phyloP scores from a whole-genome alignment of 345 rosid genomes.

The Triadica sebifera region DNA sequence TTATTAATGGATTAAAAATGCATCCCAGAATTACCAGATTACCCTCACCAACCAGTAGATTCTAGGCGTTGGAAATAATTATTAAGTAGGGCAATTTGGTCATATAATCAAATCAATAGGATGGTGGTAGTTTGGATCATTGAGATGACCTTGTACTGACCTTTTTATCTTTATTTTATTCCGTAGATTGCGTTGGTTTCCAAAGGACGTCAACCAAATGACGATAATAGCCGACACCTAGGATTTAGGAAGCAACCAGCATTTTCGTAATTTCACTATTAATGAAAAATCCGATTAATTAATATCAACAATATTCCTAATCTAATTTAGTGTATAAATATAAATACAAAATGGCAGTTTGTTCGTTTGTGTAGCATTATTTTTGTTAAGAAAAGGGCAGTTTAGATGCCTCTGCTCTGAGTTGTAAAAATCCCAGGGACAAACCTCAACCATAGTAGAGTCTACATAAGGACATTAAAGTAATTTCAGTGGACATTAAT shows the following conservation, averaged over 20 bases:
- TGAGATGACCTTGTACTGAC: slow-evolving; percentile 61
- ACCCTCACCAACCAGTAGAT: slow-evolving; percentile 28
- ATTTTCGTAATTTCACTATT: slow-evolving; percentile 7
- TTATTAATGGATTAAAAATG: slow-evolving; percentile 16
- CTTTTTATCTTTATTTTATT: slow-evolving; percentile 54
- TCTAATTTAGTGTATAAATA: too few relatives aligned
- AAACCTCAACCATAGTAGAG: slow-evolving; percentile 10
- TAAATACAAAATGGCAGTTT: too few relatives aligned
- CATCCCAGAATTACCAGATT: slow-evolving; percentile 1
- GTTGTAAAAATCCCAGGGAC: neutral
- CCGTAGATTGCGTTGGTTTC: slow-evolving; percentile 49
- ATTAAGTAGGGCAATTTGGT: slow-evolving; percentile 32
- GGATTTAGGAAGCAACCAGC: neutral
- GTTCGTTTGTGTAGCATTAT: too few relatives aligned
- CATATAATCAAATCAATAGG: slow-evolving; percentile 20
- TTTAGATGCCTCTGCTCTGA: neutral
- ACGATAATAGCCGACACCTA: slow-evolving; percentile 23
- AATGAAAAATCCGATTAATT: neutral
- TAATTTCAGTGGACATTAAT: slow-evolving; percentile 6
- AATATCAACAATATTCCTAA: too few relatives aligned
- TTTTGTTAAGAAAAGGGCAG: too few relatives aligned
- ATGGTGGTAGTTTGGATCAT: slow-evolving; percentile 56
- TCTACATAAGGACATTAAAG: slow-evolving; percentile 17
- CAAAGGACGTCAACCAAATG: slow-evolving; percentile 30
- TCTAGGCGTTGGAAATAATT: slow-evolving; percentile 1